Conservation (phyloP, 352 stramenopile species). For the Aphanomyces stellatus region DNA sequence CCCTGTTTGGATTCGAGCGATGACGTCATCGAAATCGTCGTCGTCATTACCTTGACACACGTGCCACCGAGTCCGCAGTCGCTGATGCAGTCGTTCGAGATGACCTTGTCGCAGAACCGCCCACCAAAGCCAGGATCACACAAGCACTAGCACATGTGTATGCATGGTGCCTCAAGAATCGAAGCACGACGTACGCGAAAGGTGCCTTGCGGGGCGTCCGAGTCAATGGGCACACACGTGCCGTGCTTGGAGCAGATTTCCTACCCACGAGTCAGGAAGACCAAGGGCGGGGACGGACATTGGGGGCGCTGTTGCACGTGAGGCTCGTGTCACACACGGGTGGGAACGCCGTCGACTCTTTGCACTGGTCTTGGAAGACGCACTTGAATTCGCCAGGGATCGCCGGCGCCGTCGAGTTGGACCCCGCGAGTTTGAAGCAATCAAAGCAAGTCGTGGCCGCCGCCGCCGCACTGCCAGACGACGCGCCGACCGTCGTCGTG, state of each 20-base stretch:
- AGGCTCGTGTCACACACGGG: not conserved
- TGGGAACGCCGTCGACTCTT: not conserved
- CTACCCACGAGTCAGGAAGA: not conserved
- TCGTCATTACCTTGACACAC: not conserved
- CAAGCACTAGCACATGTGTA: not conserved
- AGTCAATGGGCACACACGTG: not conserved
- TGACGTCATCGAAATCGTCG: not conserved
- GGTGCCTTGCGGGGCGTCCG: not conserved
- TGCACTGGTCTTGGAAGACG: slow-evolving; percentile 1
- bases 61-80: slow-evolving; percentile 4
- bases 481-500: too few species aligned
- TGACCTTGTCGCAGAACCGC: slow-evolving; percentile 11
- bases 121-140: slow-evolving; percentile 11
- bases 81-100: slow-evolving; percentile 10
- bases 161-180: not conserved
- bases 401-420: too few species aligned
- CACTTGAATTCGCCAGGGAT: not conserved
- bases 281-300: not conserved
- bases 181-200: not conserved
- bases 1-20: not conserved
- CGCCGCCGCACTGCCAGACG: too few species aligned
- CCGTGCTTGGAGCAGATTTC: not conserved
- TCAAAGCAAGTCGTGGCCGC: not conserved
- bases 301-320: not conserved
- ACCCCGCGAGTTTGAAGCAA: not conserved